Conservation (phyloP, 768 basidiomycete genomes). For the Lactarius evosmus region DNA sequence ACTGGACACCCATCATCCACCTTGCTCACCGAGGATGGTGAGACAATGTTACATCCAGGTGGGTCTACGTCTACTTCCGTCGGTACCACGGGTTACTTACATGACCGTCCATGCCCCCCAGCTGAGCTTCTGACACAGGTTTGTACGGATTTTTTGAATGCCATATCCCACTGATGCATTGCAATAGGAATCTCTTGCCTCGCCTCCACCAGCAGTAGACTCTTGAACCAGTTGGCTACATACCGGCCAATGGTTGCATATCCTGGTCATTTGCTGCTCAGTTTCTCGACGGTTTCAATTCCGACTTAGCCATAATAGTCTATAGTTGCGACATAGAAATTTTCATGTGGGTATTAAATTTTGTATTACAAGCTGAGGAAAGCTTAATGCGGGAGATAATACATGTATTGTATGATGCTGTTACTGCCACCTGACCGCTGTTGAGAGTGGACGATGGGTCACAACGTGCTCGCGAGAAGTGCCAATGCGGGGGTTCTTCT, state of each 20-base stretch:
- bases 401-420: slow-evolving; percentile 27
- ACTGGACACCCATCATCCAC: slow-evolving; percentile 44
- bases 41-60: slow-evolving; percentile 69
- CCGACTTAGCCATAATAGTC: background rate
- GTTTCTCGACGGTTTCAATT: background rate
- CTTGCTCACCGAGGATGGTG: slow-evolving; percentile 60
- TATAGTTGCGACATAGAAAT: slow-evolving; percentile 8
- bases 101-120: slow-evolving; percentile 27
- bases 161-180: slow-evolving; percentile 24
- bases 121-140: slow-evolving; percentile 67
- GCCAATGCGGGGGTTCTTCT: slow-evolving; percentile 4
- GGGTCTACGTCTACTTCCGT: slow-evolving; percentile 33
- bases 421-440: slow-evolving; percentile 32
- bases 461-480: slow-evolving; percentile 9
- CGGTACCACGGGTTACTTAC: slow-evolving; percentile 16
- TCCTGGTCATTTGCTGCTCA: background rate
- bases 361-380: slow-evolving; percentile 39
- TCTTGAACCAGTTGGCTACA: background rate
- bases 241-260: background rate
- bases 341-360: slow-evolving; percentile 18
- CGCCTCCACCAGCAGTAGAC: slow-evolving; percentile 56
- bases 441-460: slow-evolving; percentile 38
- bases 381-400: slow-evolving; percentile 32
- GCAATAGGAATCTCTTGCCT: slow-evolving; percentile 58
- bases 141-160: slow-evolving; percentile 28